Evolutionary conservation across 352 stramenopile species (phyloP).

Genomic region (Aphanomyces invadans): DNA sequence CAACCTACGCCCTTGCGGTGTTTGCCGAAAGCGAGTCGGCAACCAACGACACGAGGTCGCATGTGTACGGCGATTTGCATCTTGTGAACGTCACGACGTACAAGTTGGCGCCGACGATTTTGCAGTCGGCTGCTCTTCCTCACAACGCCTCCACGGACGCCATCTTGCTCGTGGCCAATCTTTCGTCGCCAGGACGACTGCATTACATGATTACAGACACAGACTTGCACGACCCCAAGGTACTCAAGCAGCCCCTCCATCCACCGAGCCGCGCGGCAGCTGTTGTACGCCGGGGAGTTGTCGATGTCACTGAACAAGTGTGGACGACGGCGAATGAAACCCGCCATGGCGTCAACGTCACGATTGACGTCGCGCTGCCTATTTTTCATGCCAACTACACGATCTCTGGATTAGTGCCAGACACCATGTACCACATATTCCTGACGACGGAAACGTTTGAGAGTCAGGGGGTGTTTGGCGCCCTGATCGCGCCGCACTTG

Average conservation of each 20-base stretch:
- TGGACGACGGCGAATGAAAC: conserved; percentile 55
- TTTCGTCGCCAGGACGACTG: conserved; percentile 52
- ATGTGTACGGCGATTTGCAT: conserved; percentile 36
- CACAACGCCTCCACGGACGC: conserved; percentile 39
- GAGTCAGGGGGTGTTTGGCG: conserved; percentile 61
- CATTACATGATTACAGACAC: conserved; percentile 70
- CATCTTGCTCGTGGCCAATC: conserved; percentile 49
- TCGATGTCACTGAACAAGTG: conserved; percentile 30
- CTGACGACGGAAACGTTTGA: conserved; percentile 59
- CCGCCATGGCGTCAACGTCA: conserved; percentile 69
- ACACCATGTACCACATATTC: conserved; percentile 62
- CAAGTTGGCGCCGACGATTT: conserved; percentile 47
- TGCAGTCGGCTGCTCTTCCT: conserved; percentile 46
- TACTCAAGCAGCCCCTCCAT: conserved; percentile 30
- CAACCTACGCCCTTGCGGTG: conserved; percentile 43
- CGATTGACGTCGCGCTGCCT: conserved; percentile 42
- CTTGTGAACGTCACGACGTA: conserved; percentile 40
- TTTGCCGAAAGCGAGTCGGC: conserved; percentile 32
- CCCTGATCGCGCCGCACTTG: conserved; percentile 58
- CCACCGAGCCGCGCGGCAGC: conserved; percentile 17
- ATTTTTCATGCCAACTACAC: conserved; percentile 58
- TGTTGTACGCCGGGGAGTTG: conserved; percentile 42
- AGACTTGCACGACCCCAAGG: conserved; percentile 59
- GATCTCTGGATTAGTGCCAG: conserved; percentile 34
- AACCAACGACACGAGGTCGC: conserved; percentile 33